These are phyloP conservation scores for Myriosclerotinia scirpicola DNA, from an alignment of 2,329 filamentous ascomycete species.

Conservation along the genomic window DNA sequence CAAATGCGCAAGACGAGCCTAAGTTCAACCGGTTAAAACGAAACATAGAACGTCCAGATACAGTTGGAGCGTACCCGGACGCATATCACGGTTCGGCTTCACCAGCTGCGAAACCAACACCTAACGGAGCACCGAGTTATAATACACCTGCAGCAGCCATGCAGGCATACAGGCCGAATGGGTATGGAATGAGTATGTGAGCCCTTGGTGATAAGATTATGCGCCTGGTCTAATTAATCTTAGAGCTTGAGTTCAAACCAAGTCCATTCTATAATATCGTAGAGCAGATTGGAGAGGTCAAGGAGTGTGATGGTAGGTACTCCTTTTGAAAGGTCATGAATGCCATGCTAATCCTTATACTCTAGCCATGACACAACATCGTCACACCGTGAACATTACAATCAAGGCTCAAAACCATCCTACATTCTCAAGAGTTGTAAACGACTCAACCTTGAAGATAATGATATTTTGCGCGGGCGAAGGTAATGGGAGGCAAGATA, in stretches of 20 bases:
- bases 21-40: constrained; percentile 36
- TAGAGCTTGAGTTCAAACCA: constrained; percentile 59
- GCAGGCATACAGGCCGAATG: constrained; percentile 18
- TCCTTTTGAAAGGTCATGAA: neutral
- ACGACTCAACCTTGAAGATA: constrained; percentile 53
- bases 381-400: constrained; percentile 55
- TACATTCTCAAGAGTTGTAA: constrained; percentile 31
- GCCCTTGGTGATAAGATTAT: neutral
- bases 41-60: constrained; percentile 35
- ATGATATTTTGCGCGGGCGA: constrained; percentile 83
- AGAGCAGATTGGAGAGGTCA: constrained; percentile 61
- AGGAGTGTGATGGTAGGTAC: constrained; percentile 70
- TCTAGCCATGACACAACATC: constrained; percentile 40
- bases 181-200: constrained; percentile 22
- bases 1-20: constrained; percentile 29
- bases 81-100: constrained; percentile 26
- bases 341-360: constrained; percentile 20
- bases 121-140: constrained; percentile 1
- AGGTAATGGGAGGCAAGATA: constrained; percentile 64
- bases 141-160: constrained; percentile 12
- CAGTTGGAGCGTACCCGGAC: neutral
- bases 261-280: constrained; percentile 84
- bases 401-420: constrained; percentile 54
- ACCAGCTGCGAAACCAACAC: constrained; percentile 26
- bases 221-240: constrained; percentile 25